These are phyloP conservation scores for Schwanniomyces occidentalis DNA, from an alignment of 805 yeast genomes.

Conservation along the genomic window DNA sequence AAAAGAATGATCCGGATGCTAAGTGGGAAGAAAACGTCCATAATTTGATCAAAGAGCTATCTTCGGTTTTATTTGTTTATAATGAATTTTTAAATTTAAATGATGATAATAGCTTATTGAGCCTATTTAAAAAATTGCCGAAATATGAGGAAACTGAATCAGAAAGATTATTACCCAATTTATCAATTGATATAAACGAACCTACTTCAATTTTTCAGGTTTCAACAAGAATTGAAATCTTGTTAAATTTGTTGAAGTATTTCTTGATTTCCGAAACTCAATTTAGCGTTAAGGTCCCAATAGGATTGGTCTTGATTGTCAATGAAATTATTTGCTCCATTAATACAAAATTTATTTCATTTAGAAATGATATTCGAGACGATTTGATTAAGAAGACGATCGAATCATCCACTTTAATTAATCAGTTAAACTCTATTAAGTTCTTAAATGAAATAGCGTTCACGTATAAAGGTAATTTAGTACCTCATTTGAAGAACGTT, in stretches of 20 bases:
- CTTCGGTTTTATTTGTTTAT: conserved; percentile 57
- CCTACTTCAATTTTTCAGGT: conserved; percentile 53
- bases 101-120: conserved; percentile 52
- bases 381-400: conserved; percentile 46
- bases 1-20: conserved; percentile 49
- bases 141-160: conserved; percentile 9
- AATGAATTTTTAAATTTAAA: conserved; percentile 56
- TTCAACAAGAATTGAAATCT: conserved; percentile 48
- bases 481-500: conserved; percentile 52
- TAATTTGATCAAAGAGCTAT: conserved; percentile 51
- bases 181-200: conserved; percentile 59
- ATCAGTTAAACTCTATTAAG: conserved; percentile 47
- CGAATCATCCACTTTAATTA: conserved; percentile 39
- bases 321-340: conserved; percentile 57
- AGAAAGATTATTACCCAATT: conserved; percentile 43
- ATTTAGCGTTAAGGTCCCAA: conserved; percentile 57
- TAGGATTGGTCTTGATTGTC: conserved; percentile 55
- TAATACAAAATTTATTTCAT: conserved; percentile 53
- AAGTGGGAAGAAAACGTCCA: conserved; percentile 48
- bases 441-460: conserved; percentile 39
- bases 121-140: conserved; percentile 38
- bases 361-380: conserved; percentile 62
- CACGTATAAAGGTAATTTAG: conserved; percentile 35
- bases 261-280: conserved; percentile 54
- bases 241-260: conserved; percentile 40